Conservation (phyloP, 2,329 filamentous ascomycete genomes). For the Ophiostoma ulmi region DNA sequence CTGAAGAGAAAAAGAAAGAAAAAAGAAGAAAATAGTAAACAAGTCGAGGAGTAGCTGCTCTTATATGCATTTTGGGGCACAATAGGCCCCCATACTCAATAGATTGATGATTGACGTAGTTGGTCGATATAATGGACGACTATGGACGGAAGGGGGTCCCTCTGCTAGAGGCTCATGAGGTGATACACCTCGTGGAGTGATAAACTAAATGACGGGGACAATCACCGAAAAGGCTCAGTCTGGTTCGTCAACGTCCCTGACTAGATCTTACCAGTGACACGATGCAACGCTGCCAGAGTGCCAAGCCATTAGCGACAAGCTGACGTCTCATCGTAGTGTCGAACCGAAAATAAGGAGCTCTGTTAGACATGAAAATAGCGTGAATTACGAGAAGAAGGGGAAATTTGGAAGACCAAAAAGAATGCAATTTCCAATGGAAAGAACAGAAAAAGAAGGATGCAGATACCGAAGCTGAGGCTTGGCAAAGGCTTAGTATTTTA, state of each 20-base stretch:
- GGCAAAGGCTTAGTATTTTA: not conserved
- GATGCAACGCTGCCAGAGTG: slow-evolving; percentile 23
- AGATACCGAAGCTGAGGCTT: not conserved
- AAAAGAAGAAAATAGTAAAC: slow-evolving; percentile 5
- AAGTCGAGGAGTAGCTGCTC: not conserved
- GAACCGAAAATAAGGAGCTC: not conserved
- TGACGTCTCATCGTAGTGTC: slow-evolving; percentile 19
- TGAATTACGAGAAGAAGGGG: not conserved
- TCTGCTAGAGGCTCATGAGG: not conserved
- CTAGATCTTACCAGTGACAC: not conserved
- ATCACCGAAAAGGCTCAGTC: slow-evolving; percentile 11
- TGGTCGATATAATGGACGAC: not conserved
- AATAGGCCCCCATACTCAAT: not conserved
- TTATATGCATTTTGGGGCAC: slow-evolving; percentile 14
- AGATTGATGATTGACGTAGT: not conserved
- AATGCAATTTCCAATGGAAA: not conserved
- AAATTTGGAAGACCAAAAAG: not conserved
- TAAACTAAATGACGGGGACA: slow-evolving; percentile 15
- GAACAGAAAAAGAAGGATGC: not conserved
- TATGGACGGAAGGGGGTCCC: not conserved
- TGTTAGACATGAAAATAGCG: not conserved
- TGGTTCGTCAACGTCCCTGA: not conserved
- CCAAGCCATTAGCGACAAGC: slow-evolving; percentile 24
- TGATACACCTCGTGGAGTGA: slow-evolving; percentile 5
- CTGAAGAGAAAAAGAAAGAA: slow-evolving; percentile 2